Conservation (phyloP, 2,329 filamentous ascomycete species). For the Xylaria sp. region DNA sequence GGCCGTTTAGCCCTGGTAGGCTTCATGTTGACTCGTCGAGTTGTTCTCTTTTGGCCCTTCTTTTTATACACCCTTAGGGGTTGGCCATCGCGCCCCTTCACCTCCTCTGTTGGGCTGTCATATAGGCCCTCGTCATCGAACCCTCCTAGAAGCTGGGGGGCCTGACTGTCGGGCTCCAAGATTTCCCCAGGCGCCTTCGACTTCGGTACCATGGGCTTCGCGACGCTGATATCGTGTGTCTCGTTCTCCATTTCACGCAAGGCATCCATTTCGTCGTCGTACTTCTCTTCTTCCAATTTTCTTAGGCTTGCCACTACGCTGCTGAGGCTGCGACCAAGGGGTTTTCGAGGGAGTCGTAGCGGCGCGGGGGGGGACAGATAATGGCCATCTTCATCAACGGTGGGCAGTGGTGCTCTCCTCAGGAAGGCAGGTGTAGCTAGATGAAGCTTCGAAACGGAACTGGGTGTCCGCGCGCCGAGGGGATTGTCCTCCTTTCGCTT, state of each 20-base stretch:
- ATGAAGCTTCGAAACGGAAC: constrained; percentile 64
- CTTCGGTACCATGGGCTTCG: constrained; percentile 38
- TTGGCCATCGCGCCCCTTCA: constrained; percentile 64
- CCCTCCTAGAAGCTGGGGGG: constrained; percentile 62
- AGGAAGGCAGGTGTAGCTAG: constrained; percentile 80
- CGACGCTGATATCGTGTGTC: constrained; percentile 37
- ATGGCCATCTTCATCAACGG: constrained; percentile 67
- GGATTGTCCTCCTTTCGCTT: constrained; percentile 59
- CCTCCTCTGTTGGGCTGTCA: constrained; percentile 66
- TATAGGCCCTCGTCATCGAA: constrained; percentile 72
- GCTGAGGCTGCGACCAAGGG: constrained; percentile 76
- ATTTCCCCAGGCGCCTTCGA: constrained; percentile 41
- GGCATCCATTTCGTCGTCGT: constrained; percentile 80
- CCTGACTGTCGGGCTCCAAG: constrained; percentile 58
- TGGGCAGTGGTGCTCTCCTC: constrained; percentile 62
- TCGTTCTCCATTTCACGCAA: constrained; percentile 75
- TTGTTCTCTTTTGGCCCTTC: constrained; percentile 84
- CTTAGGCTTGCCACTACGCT: constrained; percentile 77
- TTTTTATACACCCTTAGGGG: constrained; percentile 79
- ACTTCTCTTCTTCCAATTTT: constrained; percentile 74
- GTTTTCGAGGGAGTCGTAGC: constrained; percentile 66
- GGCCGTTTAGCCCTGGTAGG: constrained; percentile 64
- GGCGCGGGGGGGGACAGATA: constrained; percentile 62
- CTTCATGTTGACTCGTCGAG: constrained; percentile 73
- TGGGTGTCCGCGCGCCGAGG: constrained; percentile 57